Percentiles rank a stretch among this genome's conserved stretches.
These are phyloP conservation scores for Yamadazyma buinensis DNA, from an alignment of 1,139 yeast genomes.

Conservation along the genomic window DNA sequence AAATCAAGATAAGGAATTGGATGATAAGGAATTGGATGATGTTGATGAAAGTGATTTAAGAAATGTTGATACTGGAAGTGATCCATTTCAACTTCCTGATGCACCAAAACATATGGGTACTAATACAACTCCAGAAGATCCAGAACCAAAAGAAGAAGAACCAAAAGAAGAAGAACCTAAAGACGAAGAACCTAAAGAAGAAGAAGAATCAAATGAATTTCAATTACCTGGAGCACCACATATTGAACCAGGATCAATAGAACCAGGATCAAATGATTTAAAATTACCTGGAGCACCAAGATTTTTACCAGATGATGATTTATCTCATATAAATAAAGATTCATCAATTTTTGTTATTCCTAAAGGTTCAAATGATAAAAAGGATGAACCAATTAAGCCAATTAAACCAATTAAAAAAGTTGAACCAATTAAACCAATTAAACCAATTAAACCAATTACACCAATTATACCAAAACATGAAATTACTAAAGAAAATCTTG, in stretches of 20 bases:
- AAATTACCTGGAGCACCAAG: slow-evolving; percentile 43
- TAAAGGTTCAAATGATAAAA: not conserved
- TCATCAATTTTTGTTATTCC: slow-evolving; percentile 38
- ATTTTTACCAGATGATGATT: slow-evolving; percentile 40
- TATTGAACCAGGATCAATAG: slow-evolving; percentile 22
- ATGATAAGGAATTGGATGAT: not conserved
- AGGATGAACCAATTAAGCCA: slow-evolving; percentile 16
- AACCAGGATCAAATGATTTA: slow-evolving; percentile 20
- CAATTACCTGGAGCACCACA: slow-evolving; percentile 31
- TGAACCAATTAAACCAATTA: slow-evolving; percentile 5
- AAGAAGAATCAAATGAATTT: slow-evolving; percentile 9
- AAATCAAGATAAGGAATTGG: slow-evolving; percentile 1
- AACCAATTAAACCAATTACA: not conserved
- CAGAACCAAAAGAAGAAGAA: too few relatives aligned
- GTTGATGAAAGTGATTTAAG: too few relatives aligned
- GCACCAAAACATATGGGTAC: slow-evolving; percentile 16
- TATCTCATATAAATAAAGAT: slow-evolving; percentile 33
- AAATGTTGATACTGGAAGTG: not conserved
- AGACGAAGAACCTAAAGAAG: not conserved
- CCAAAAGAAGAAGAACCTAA: too few relatives aligned
- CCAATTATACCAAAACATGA: slow-evolving; percentile 1
- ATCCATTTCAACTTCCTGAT: slow-evolving; percentile 9
- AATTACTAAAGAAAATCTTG: slow-evolving; percentile 39
- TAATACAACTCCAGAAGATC: too few relatives aligned
- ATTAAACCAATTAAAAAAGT: slow-evolving; percentile 3